phyloP scores from a whole-genome alignment of 2,329 filamentous ascomycete species.

The Tolypocladium ovalisporum region DNA sequence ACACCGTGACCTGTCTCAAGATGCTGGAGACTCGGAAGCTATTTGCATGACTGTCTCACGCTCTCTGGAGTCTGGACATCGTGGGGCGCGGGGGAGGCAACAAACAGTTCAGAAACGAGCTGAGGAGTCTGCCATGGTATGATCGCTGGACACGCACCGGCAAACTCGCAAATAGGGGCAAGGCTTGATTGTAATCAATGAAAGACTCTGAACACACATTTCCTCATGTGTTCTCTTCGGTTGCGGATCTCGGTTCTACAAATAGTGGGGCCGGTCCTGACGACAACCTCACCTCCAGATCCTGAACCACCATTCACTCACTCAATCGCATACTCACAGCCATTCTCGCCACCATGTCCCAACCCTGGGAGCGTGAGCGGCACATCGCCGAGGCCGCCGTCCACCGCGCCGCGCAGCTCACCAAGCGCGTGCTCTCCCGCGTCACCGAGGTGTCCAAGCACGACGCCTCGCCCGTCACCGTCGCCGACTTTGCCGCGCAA shows the following conservation, averaged over 20 bases:
- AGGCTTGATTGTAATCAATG: no score
- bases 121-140: background rate
- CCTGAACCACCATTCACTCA: background rate
- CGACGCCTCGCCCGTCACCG: conserved; percentile 50
- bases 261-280: background rate
- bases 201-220: no score
- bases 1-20: background rate
- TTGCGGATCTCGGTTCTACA: background rate
- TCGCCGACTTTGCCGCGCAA: conserved; percentile 54
- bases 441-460: conserved; percentile 43
- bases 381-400: conserved; percentile 32
- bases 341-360: background rate
- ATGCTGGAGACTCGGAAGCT: no score
- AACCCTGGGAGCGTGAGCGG: conserved; percentile 16
- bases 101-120: background rate
- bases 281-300: background rate
- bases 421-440: conserved; percentile 32
- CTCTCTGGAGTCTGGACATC: no score
- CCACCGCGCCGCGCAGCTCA: conserved; percentile 44
- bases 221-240: no score
- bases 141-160: background rate
- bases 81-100: no score
- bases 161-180: no score
- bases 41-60: no score
- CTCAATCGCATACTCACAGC: background rate